phyloP scores from a whole-genome alignment of 805 yeast genomes.

The Ogataea philodendri region DNA sequence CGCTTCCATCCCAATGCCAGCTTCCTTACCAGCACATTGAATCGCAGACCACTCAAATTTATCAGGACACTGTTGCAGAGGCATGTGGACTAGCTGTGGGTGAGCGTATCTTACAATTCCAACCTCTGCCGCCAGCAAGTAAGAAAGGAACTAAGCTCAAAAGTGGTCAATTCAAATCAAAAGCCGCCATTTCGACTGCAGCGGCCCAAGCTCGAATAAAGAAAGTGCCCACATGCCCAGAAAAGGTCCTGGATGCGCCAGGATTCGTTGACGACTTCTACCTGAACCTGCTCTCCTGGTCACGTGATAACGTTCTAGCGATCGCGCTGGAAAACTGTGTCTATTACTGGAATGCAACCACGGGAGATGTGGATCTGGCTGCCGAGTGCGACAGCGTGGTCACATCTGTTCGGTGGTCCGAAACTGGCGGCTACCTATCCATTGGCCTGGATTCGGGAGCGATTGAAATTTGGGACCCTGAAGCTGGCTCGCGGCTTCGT shows the following conservation, averaged over 20 bases:
- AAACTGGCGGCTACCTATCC: slow-evolving; percentile 81
- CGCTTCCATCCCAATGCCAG: slow-evolving; percentile 23
- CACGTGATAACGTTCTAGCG: slow-evolving; percentile 74
- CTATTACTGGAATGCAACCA: slow-evolving; percentile 88
- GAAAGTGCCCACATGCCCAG: slow-evolving; percentile 83
- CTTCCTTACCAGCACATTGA: slow-evolving; percentile 55
- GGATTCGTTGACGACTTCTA: slow-evolving; percentile 92
- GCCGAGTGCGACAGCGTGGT: slow-evolving; percentile 56
- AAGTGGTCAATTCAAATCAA: slow-evolving; percentile 21
- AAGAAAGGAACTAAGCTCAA: slow-evolving; percentile 23
- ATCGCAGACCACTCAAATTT: slow-evolving; percentile 53
- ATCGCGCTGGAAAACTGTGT: slow-evolving; percentile 83
- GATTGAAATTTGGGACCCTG: slow-evolving; percentile 92
- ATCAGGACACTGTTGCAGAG: slow-evolving; percentile 82
- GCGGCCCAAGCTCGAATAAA: slow-evolving; percentile 68
- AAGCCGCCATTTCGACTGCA: slow-evolving; percentile 35
- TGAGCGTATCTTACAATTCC: slow-evolving; percentile 79
- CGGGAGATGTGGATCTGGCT: slow-evolving; percentile 72
- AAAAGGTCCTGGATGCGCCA: slow-evolving; percentile 93
- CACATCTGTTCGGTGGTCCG: slow-evolving; percentile 84
- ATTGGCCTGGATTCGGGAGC: slow-evolving; percentile 82
- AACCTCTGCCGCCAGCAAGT: slow-evolving; percentile 78
- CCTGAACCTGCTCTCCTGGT: slow-evolving; percentile 85
- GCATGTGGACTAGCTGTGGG: slow-evolving; percentile 90
- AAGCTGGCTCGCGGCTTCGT: slow-evolving; percentile 67